Conservation (phyloP, 2,329 filamentous ascomycete species). For the Hymenotorrendiella dingleyae region DNA sequence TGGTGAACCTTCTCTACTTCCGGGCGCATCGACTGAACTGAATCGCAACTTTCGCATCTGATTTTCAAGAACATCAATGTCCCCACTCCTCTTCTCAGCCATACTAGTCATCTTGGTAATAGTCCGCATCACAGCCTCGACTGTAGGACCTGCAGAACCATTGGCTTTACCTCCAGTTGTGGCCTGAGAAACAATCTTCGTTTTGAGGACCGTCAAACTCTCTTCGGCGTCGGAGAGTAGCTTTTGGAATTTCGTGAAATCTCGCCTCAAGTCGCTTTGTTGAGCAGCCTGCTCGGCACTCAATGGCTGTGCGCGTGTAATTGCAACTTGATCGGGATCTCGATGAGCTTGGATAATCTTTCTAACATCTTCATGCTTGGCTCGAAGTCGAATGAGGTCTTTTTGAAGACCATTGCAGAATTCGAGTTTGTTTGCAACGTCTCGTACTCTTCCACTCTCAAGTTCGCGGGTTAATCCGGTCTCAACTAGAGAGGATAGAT, state of each 20-base stretch:
- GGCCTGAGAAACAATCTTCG: constrained; percentile 59
- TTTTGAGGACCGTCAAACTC: constrained; percentile 69
- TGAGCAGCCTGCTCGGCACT: constrained; percentile 77
- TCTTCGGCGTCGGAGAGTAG: constrained; percentile 76
- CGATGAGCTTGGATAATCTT: constrained; percentile 65
- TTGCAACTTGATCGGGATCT: constrained; percentile 61
- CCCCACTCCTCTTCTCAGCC: constrained; percentile 84
- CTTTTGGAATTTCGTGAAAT: constrained; percentile 69
- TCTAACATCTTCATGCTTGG: constrained; percentile 72
- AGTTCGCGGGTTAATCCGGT: constrained; percentile 58
- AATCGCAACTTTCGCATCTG: constrained; percentile 72
- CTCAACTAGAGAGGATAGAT: constrained; percentile 59
- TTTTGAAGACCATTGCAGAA: constrained; percentile 61
- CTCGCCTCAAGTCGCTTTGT: constrained; percentile 74
- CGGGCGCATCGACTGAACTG: constrained; percentile 27
- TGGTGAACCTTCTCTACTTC: constrained; percentile 40
- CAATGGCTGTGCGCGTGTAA: constrained; percentile 65
- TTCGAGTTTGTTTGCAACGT: constrained; percentile 62
- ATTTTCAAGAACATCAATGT: constrained; percentile 83
- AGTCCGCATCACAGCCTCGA: constrained; percentile 86
- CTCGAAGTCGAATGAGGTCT: constrained; percentile 65
- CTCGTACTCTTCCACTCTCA: constrained; percentile 60
- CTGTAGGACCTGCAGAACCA: constrained; percentile 58
- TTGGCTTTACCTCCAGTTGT: constrained; percentile 44
- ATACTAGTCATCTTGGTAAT: constrained; percentile 89